Evolutionary conservation across 2,329 filamentous ascomycete genomes (phyloP), one percentile per base, ranked within the genome.

Genomic region (Apiospora aurea): DNA sequence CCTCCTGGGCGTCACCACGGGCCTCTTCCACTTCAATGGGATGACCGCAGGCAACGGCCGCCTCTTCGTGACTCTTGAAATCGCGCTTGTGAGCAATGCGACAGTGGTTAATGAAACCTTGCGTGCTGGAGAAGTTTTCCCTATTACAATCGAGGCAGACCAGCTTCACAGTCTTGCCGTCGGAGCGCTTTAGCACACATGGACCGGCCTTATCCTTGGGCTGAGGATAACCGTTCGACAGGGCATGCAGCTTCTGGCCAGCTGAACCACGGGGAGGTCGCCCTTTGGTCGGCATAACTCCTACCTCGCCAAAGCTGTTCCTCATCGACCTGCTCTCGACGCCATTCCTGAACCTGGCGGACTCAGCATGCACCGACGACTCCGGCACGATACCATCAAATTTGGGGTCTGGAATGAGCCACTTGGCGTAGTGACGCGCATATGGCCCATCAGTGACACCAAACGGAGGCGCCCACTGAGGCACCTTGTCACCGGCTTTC

Each of bases 61-160:
- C 96, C 78, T 95, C 94, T 81, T 98, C 96, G 79, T 99, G 96
- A 77, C 94, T 98, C 83, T 97, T 96, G 86, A 95, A 98, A 75
- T 97, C 95, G 72, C 94, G 89, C 80, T 93, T 93, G 83, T 99
- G 96, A 38, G 95, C 95, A 77, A 99, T 98, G 72, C 96, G 94
- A 81, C 96, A 98, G 80, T 99, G 96, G 80, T 99, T 99, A 84
- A 99, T 96, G 83, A 98, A 98, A n/a, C 96, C 96, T 82, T 98
- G 96, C 0, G 95, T 97, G 84, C 95, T 98, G 71, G 93, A 95
- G 79, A 98, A 98, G 81, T 98, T 94, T 80, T 94, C 94, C 75
- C 96, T 89, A 69, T 94, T 88, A 82, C 96, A 98, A 81, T 96
- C 93, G 72, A 93, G 83, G 85, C 96, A 99, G 74, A 97, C 92